Conservation (phyloP, 768 basidiomycete genomes). For the Obba rivulosa region DNA sequence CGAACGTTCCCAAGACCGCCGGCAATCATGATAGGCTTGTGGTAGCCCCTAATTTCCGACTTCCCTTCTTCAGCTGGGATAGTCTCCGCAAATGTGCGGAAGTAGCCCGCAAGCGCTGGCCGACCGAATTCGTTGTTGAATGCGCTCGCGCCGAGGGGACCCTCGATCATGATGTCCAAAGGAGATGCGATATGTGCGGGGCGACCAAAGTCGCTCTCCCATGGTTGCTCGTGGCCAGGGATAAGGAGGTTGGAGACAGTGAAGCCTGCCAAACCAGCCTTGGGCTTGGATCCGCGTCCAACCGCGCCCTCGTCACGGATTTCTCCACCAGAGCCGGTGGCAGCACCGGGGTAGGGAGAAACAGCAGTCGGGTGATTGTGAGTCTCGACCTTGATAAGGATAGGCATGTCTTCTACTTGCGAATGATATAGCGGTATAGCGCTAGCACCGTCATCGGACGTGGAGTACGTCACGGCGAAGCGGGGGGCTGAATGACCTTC, state of each 20-base stretch:
- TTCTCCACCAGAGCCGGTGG: constrained; percentile 97
- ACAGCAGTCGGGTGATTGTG: constrained; percentile 99
- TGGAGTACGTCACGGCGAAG: constrained; percentile 49
- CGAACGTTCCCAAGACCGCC: constrained; percentile 95
- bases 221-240: constrained; percentile 86
- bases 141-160: constrained; percentile 88
- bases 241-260: constrained; percentile 92
- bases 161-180: constrained; percentile 96
- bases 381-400: constrained; percentile 97
- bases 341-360: constrained; percentile 97
- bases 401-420: constrained; percentile 67
- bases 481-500: constrained; percentile 70
- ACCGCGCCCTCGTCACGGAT: constrained; percentile 98
- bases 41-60: constrained; percentile 84
- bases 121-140: constrained; percentile 99
- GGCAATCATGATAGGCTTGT: constrained; percentile 99
- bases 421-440: constrained; percentile 44
- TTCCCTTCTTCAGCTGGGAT: constrained; percentile 49
- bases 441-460: constrained; percentile 14
- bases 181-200: constrained; percentile 90
- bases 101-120: constrained; percentile 89
- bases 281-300: constrained; percentile 91
- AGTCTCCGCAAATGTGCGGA: constrained; percentile 87
- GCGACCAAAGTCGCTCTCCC: constrained; percentile 92
- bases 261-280: constrained; percentile 91